phyloP scores from a whole-genome alignment of 768 basidiomycete genomes.

The Baorangia bicolor region DNA sequence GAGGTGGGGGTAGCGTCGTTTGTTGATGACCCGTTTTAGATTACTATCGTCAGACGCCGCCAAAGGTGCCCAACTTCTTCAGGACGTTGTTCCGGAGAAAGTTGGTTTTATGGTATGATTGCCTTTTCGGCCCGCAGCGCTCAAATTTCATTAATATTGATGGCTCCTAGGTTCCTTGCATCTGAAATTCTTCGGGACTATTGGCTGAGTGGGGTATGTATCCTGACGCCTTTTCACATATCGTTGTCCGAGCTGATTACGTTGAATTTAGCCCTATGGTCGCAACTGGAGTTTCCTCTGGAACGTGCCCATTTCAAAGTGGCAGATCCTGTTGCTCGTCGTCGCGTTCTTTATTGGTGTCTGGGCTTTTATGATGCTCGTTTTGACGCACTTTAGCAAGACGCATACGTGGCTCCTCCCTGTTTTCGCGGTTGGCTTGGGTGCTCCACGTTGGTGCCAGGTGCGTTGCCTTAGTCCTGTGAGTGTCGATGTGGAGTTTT shows the following conservation, averaged over 20 bases:
- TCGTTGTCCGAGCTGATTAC: constrained; percentile 8
- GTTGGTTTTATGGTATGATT: constrained; percentile 74
- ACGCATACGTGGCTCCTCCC: constrained; percentile 95
- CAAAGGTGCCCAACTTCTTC: constrained; percentile 92
- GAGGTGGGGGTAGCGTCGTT: not conserved
- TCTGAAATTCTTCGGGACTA: constrained; percentile 92
- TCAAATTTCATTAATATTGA: constrained; percentile 4
- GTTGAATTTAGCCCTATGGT: constrained; percentile 67
- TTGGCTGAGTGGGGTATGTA: constrained; percentile 81
- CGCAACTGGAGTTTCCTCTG: constrained; percentile 96
- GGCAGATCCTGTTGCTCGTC: constrained; percentile 79
- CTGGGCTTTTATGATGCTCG: constrained; percentile 72
- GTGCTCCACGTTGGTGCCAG: constrained; percentile 95
- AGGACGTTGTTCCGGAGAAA: constrained; percentile 87
- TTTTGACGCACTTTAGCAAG: constrained; percentile 86
- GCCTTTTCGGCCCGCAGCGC: not conserved
- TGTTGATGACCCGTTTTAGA: constrained; percentile 42
- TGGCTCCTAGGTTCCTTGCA: constrained; percentile 62
- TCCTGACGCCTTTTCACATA: not conserved
- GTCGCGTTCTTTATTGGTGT: constrained; percentile 83
- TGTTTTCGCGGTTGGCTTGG: constrained; percentile 93
- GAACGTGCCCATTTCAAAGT: constrained; percentile 78
- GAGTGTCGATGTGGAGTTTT: not conserved
- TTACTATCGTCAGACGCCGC: constrained; percentile 89
- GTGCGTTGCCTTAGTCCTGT: constrained; percentile 32